Conservation (phyloP, 2,329 filamentous ascomycete genomes). For the Westerdykella ornata region DNA sequence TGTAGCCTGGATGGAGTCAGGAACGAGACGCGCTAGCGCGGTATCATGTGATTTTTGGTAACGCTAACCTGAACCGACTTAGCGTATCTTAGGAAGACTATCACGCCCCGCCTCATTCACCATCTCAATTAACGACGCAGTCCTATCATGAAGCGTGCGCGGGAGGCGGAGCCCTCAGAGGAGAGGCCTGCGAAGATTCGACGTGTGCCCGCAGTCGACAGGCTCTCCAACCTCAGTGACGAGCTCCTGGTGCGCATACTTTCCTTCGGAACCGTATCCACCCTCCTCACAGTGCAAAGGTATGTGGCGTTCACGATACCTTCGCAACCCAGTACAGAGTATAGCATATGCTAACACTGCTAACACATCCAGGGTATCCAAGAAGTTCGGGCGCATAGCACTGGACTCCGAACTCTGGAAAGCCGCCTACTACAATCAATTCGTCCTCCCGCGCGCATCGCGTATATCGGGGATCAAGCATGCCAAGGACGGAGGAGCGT, state of each 20-base stretch:
- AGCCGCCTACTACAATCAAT: constrained; percentile 75
- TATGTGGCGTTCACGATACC: constrained; percentile 26
- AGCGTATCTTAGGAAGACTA: not conserved
- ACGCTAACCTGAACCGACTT: not conserved
- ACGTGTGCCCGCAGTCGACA: constrained; percentile 46
- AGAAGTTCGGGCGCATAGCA: constrained; percentile 64
- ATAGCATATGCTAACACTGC: too few species aligned
- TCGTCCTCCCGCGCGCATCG: constrained; percentile 73
- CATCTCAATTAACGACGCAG: constrained; percentile 7
- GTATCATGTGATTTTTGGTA: constrained; percentile 1
- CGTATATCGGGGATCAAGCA: constrained; percentile 62
- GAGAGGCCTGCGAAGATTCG: constrained; percentile 42
- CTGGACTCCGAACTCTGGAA: constrained; percentile 89
- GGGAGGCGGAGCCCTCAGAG: constrained; percentile 22
- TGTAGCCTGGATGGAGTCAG: not conserved
- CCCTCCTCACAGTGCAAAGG: constrained; percentile 60
- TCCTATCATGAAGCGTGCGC: constrained; percentile 34
- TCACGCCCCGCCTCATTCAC: not conserved
- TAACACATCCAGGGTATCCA: constrained; percentile 55
- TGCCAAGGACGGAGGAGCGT: constrained; percentile 20
- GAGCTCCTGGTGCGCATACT: constrained; percentile 83
- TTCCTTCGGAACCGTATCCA: constrained; percentile 62
- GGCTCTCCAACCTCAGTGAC: constrained; percentile 69
- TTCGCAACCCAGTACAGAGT: not conserved
- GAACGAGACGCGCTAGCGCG: constrained; percentile 2